Percentiles rank a stretch among this genome's conserved stretches.
These are phyloP conservation scores for Tulasnella sp. DNA, from an alignment of 768 basidiomycete genomes.

Conservation along the genomic window DNA sequence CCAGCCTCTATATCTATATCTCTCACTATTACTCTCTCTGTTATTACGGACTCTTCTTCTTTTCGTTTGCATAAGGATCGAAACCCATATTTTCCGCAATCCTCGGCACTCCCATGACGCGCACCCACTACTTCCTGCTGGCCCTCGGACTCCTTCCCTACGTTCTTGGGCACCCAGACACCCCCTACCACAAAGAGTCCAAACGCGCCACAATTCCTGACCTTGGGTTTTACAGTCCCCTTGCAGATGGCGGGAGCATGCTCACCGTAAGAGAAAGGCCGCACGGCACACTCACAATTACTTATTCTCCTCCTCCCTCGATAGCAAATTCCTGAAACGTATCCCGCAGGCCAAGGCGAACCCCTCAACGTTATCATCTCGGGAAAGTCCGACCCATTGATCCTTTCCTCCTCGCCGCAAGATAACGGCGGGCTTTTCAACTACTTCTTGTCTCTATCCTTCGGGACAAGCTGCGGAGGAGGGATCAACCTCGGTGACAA, in stretches of 20 bases:
- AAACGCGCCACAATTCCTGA: constrained; percentile 1
- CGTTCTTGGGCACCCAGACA: background rate
- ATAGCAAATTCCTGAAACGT: constrained; percentile 40
- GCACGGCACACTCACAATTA: constrained; percentile 45
- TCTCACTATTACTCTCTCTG: background rate
- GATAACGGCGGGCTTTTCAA: constrained; percentile 76
- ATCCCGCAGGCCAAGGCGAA: constrained; percentile 72
- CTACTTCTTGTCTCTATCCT: constrained; percentile 74
- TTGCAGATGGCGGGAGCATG: constrained; percentile 60
- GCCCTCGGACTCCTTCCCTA: background rate
- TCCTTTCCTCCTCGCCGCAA: constrained; percentile 44
- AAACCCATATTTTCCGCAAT: background rate
- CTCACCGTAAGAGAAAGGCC: constrained; percentile 54
- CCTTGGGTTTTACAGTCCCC: constrained; percentile 33
- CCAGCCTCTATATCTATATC: background rate
- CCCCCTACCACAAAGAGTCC: background rate
- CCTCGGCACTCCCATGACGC: background rate
- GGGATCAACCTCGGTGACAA: constrained; percentile 59
- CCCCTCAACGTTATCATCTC: constrained; percentile 81
- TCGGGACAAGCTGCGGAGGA: constrained; percentile 76
- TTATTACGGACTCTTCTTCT: background rate
- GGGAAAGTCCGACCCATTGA: constrained; percentile 63
- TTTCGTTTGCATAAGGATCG: background rate
- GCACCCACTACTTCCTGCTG: background rate
- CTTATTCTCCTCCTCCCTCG: background rate